Conservation (phyloP, 768 basidiomycete genomes). For the Solioccasus polychromus region DNA sequence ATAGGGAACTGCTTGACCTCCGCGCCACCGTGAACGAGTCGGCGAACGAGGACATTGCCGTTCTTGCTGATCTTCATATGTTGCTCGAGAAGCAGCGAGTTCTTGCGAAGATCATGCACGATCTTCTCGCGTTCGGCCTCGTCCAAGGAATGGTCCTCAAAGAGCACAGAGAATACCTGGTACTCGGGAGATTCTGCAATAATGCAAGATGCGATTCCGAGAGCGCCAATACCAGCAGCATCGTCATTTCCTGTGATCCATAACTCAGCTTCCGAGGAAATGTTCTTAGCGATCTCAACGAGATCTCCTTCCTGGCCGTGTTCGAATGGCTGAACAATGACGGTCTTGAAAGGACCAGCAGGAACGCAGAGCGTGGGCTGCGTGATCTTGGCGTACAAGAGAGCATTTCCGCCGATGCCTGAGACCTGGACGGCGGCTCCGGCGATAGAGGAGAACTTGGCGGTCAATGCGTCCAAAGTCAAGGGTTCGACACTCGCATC, state of each 20-base stretch:
- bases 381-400: slow-evolving; percentile 15
- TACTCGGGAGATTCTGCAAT: slow-evolving; percentile 31
- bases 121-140: slow-evolving; percentile 20
- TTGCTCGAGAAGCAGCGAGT: slow-evolving; percentile 25
- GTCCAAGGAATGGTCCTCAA: slow-evolving; percentile 28
- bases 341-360: slow-evolving; percentile 21
- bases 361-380: slow-evolving; percentile 14
- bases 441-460: slow-evolving; percentile 10
- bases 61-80: slow-evolving; percentile 27
- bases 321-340: slow-evolving; percentile 25
- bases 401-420: slow-evolving; percentile 9
- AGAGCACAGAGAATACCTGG: slow-evolving; percentile 26
- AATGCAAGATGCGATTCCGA: slow-evolving; percentile 28
- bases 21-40: slow-evolving; percentile 26
- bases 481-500: slow-evolving; percentile 13
- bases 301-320: slow-evolving; percentile 27
- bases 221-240: slow-evolving; percentile 29
- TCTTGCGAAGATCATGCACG: slow-evolving; percentile 26
- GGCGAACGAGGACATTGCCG: slow-evolving; percentile 28
- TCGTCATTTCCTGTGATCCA: slow-evolving; percentile 32
- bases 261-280: slow-evolving; percentile 25
- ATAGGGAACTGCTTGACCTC: slow-evolving; percentile 17
- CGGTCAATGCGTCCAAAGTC: slow-evolving; percentile 9
- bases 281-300: slow-evolving; percentile 23
- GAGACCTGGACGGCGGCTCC: slow-evolving; percentile 13